Evolutionary conservation across 108 stramenopile species (phyloP), one percentile per base, ranked within the genome.

Genomic region (Skeletonema potamos): DNA sequence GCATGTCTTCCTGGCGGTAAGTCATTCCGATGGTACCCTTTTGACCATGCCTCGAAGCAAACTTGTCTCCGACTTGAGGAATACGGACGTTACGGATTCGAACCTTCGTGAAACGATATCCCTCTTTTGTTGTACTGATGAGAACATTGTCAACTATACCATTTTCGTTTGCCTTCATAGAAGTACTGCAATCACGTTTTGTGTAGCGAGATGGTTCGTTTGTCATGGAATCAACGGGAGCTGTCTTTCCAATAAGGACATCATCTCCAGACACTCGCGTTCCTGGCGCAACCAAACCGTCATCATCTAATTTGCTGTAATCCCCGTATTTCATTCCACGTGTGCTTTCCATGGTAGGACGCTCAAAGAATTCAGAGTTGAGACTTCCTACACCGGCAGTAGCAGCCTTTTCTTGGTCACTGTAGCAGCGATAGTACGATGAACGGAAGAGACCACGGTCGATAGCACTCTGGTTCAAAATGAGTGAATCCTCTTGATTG

Each of bases 11-110:
- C 84, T 98, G 97, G 24, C 95, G 92, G 62, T 97, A 98, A 7
- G 96, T 97, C 97, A 99, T 98, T 22, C 99, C 98, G 62, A 98
- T 93, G 1, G 97, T 98, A 60, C 99, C 99, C 92, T 99, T 99
- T 89, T 99, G 99, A 29, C 99, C 99, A 83, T 99, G 99, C 61
- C 99, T 92, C 22, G 97, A 98, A 28, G 94, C 89, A 66, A 96
- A 96, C 69, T 97, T 96, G 81, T 96, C 95, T 32, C 96, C 96
- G 30, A 97, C 84, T 77, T 99, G 97, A 48, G 98, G 98, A 34
- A 92, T 74, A 58, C 99, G 96, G 20, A 98, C 92, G 66, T 98
- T 97, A 22, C 99, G 94, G 63, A 98, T 94, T n/a, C 97, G 90
- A 27, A 79, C 78, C 61, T 79, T 98, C 36, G 96, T 96, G 77